Evolutionary conservation across 78 protist genomes (phyloP).

Genomic region (slime mould (Dictyostelium discoideum)): DNA sequence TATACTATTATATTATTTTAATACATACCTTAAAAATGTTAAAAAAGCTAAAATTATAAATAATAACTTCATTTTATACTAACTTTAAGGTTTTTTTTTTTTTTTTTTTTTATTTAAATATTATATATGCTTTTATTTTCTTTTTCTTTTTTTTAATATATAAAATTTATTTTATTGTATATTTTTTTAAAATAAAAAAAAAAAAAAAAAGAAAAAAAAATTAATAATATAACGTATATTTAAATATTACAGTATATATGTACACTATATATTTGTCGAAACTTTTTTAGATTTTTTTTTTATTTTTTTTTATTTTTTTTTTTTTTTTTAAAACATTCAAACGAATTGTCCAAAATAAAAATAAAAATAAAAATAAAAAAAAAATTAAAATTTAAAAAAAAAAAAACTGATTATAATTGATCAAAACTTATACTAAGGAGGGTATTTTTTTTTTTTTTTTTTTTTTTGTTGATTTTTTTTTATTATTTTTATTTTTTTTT

Average conservation of each 20-base stretch:
- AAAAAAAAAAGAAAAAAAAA: not conserved
- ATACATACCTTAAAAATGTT: not conserved
- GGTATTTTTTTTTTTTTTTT: not conserved
- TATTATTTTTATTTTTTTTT: not conserved
- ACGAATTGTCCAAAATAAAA: not conserved
- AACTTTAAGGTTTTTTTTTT: not conserved
- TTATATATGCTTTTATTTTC: not conserved
- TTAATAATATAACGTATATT: not conserved
- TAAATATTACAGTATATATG: not conserved
- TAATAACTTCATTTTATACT: conserved; percentile 11
- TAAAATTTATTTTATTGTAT: not conserved
- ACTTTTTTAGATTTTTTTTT: not conserved
- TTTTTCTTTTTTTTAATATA: not conserved
- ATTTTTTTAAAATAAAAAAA: not conserved
- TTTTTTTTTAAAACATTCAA: not conserved
- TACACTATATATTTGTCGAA: not conserved
- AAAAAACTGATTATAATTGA: not conserved
- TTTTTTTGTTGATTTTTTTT: not conserved
- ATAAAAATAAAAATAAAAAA: not conserved
- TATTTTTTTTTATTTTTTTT: not conserved
- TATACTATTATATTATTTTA: not conserved
- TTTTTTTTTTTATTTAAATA: not conserved
- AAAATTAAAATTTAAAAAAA: not conserved
- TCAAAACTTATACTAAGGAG: not conserved
- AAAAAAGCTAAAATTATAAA: not conserved